Evolutionary conservation across 2,329 filamentous ascomycete species (phyloP), one percentile per base, ranked within the genome.

Genomic region (Cladosporium halotolerans): DNA sequence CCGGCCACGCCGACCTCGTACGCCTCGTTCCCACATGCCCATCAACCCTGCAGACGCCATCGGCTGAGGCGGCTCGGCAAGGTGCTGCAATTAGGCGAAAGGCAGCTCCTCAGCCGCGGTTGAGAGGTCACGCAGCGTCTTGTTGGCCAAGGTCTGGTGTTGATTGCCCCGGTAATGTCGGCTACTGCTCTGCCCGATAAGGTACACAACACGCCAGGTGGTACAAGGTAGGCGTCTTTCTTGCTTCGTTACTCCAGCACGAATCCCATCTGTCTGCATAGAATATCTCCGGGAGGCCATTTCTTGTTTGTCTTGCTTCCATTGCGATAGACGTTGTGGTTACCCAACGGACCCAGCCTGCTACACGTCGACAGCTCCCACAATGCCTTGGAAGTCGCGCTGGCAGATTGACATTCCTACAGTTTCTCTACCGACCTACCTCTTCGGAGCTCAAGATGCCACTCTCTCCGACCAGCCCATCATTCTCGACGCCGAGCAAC

Each of bases 401-500:
- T 80, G 73, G 70, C 66, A 63, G 9, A 66, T 76, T 31, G 65
- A 72, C 18, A 71, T 78, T 41, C 78, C 79, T 0, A 62, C 73
- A 18, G 66, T 72, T 14, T 73, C 72, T 4, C 61, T 77, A 9
- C 70, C 73, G 14, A 70, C 76, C 55, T 74, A 74, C 52, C 66
- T 82, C 41, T 79, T 82, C 60, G 70, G 67, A 18, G 79, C 76
- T 0, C 76, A 78, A 3, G 73, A 72, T 3, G 70, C 71, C 8
- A 54, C 52, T 9, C 54, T 65, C 9, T 48, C 46, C 2, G 68
- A 69, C 19, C 74, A 70, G 11, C 72, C 76, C 5, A 65, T 70
- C 34, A 81, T 84, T 61, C 74, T 88, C 48, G 86, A 90, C 61
- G 80, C 86, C 8, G 77, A 81, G 34, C 73, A 78, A 1, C 85